These are phyloP conservation scores for Peronospora belbahrii DNA, from an alignment of 352 stramenopile genomes.

Conservation along the genomic window DNA sequence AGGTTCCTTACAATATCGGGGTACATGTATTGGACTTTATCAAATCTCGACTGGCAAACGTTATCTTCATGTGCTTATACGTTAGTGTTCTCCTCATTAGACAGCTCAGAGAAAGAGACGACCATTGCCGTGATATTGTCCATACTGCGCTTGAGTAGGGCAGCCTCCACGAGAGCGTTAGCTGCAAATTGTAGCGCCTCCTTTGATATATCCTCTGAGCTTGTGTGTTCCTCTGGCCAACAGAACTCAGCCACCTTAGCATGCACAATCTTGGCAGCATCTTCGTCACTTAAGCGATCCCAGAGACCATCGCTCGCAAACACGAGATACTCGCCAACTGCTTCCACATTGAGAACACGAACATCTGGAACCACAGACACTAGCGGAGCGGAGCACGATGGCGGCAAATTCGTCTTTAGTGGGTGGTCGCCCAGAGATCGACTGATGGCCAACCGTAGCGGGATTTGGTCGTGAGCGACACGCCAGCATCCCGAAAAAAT, in stretches of 20 bases:
- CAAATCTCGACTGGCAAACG: slow-evolving; percentile 18
- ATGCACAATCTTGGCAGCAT: slow-evolving; percentile 50
- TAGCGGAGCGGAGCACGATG: slow-evolving; percentile 50
- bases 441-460: slow-evolving; percentile 65
- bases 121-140: slow-evolving; percentile 83
- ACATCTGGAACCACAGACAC: slow-evolving; percentile 71
- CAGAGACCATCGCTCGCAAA: slow-evolving; percentile 75
- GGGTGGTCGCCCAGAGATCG: slow-evolving; percentile 73
- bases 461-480: slow-evolving; percentile 67
- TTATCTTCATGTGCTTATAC: slow-evolving; percentile 13
- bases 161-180: slow-evolving; percentile 56
- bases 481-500: slow-evolving; percentile 80
- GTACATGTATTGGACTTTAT: slow-evolving; percentile 16
- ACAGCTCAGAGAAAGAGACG: slow-evolving; percentile 37
- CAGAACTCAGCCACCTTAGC: slow-evolving; percentile 45
- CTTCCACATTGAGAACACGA: slow-evolving; percentile 52
- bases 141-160: slow-evolving; percentile 60
- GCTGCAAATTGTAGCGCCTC: slow-evolving; percentile 52
- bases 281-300: slow-evolving; percentile 67
- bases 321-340: slow-evolving; percentile 48
- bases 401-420: slow-evolving; percentile 56
- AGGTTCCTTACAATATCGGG: neutral
- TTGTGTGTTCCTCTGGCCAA: slow-evolving; percentile 12
- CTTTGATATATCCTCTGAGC: slow-evolving; percentile 23
- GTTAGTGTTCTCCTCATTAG: slow-evolving; percentile 9